Evolutionary conservation across 768 basidiomycete species (phyloP), one percentile per base, ranked within the genome.

Genomic region (Phanerochaete sordida): DNA sequence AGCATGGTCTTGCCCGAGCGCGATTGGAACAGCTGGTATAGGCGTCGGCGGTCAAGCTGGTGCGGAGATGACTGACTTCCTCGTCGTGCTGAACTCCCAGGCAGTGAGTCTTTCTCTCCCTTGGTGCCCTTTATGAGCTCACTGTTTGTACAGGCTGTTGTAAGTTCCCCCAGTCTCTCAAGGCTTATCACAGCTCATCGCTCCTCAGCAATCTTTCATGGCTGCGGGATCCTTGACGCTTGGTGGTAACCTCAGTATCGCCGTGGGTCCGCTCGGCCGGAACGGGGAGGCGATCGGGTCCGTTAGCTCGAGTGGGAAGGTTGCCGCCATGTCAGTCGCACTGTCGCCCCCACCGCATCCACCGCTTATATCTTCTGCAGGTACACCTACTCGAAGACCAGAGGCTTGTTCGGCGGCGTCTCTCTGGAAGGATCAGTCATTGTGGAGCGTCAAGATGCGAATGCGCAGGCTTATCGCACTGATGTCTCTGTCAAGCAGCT

Each of bases 1-100:
- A 94, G 90, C 84, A 37, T 99, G 95, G 95, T 93, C 91, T 35
- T 87, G 95, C 21, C 97, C 97, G 2, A 91, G 89, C 69, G 97
- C 96, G 2, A 96, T 99, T 47, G 95, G 95, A 26, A 88, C 92
- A 2, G 96, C 90, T 15, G 96, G 96, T 0, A 69, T 95, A 4
- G 96, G 96, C 0, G 77, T 95, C 3, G 97, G 96, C 21, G 85
- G 88, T 21, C 91, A 93, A 67, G 79, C 82, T 21, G 91, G 91
- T 23, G 90, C 89, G 49, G 90, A 93, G 72, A 84, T 96, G 77
- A 96, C 94, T 0, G 94, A 96, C 67, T 95, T 96, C 68, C 75
- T 95, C 60, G 81, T 97, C 59, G 88, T 98, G 30, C 79, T 98
- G 27, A 98, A 98, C 67, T 89, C 90, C 24, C 79, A 77, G 65